These are phyloP conservation scores for Pseudogymnoascus sp. DNA, from an alignment of 2,329 filamentous ascomycete genomes.

Conservation along the genomic window DNA sequence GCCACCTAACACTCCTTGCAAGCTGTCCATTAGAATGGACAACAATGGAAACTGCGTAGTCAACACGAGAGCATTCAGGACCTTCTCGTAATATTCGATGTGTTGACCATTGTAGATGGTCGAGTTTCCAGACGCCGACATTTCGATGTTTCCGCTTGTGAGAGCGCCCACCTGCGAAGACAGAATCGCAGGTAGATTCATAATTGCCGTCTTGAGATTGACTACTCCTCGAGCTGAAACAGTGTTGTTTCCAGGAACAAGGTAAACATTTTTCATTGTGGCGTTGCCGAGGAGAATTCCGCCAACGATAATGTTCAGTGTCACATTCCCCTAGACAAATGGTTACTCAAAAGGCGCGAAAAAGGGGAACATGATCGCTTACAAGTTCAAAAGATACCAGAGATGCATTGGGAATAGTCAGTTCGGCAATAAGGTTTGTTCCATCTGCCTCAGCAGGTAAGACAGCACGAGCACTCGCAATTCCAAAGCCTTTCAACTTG, in stretches of 20 bases:
- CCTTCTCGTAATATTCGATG: slow-evolving; percentile 37
- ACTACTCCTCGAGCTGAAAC: slow-evolving; percentile 35
- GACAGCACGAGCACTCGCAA: slow-evolving; percentile 11
- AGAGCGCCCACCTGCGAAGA: slow-evolving; percentile 32
- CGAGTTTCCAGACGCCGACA: slow-evolving; percentile 36
- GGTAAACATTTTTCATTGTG: slow-evolving; percentile 31
- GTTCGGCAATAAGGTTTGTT: slow-evolving; percentile 17
- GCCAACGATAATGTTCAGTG: slow-evolving; percentile 36
- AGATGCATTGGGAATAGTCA: not conserved
- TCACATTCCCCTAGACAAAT: slow-evolving; percentile 33
- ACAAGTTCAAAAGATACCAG: not conserved
- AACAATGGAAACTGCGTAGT: not conserved
- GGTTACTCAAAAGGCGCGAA: not conserved
- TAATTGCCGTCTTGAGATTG: slow-evolving; percentile 33
- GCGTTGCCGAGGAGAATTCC: slow-evolving; percentile 35
- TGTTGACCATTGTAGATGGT: slow-evolving; percentile 36
- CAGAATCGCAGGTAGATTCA: slow-evolving; percentile 36
- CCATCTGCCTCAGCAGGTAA: slow-evolving; percentile 18
- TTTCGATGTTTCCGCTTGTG: slow-evolving; percentile 33
- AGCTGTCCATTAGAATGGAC: not conserved
- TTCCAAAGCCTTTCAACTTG: slow-evolving; percentile 16
- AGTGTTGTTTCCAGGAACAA: slow-evolving; percentile 38
- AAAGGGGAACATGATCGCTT: not conserved
- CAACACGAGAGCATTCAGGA: slow-evolving; percentile 25
- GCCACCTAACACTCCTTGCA: not conserved